phyloP scores from a whole-genome alignment of 2,329 filamentous ascomycete species.

The Alternaria sp. region DNA sequence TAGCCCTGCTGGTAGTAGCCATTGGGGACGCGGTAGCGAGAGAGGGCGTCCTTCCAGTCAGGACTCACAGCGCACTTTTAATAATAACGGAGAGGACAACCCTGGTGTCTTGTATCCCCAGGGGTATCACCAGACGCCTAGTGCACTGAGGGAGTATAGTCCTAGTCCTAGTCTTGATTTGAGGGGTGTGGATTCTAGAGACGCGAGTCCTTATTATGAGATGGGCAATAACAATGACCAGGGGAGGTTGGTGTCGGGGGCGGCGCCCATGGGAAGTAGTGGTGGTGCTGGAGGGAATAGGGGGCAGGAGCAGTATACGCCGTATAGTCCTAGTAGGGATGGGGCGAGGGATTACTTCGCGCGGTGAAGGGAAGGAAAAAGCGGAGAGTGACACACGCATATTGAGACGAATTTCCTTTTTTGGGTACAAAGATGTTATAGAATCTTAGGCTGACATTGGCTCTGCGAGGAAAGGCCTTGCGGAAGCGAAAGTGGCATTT shows the following conservation, averaged over 20 bases:
- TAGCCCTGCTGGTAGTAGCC: conserved; percentile 63
- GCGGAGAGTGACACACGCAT: too few species aligned
- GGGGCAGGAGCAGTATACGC: conserved; percentile 27
- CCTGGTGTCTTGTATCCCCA: conserved; percentile 55
- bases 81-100: conserved; percentile 29
- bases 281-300: not conserved
- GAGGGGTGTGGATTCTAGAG: conserved; percentile 31
- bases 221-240: conserved; percentile 22
- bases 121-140: conserved; percentile 58
- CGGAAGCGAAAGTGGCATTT: too few species aligned
- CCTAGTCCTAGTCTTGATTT: conserved; percentile 45
- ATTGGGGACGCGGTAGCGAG: conserved; percentile 25
- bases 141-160: conserved; percentile 53
- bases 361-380: not conserved
- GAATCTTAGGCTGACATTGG: too few species aligned
- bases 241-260: conserved; percentile 33
- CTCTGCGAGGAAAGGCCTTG: too few species aligned
- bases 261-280: conserved; percentile 45
- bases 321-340: conserved; percentile 40
- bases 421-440: too few species aligned
- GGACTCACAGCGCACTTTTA: conserved; percentile 40
- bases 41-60: conserved; percentile 34
- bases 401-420: too few species aligned
- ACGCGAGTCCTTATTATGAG: conserved; percentile 28
- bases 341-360: conserved; percentile 34